Evolutionary conservation across 805 yeast genomes (phyloP), one percentile per base, ranked within the genome.

Genomic region (Candida cerambycidarum): DNA sequence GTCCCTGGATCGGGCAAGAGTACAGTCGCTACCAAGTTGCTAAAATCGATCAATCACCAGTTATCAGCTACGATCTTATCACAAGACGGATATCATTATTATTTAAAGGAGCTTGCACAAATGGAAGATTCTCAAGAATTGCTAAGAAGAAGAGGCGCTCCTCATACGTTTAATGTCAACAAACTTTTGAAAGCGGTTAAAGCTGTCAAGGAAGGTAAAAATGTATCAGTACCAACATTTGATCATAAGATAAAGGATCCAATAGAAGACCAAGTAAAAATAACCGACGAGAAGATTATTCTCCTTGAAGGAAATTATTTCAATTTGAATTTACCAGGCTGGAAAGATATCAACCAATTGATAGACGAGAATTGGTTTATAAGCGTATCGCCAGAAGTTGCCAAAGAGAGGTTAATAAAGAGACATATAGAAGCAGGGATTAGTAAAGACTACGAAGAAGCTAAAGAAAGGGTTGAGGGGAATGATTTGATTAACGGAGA

Each of bases 1-100:
- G 73, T 82, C 0, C 96, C 96, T 2, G 96, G 96, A 4, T 80
- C 90, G 0, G 96, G 96, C 0, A 89, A 89, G 58, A 76, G 89
- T 4, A 85, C 95, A 0, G 55, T 82, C 18, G 80, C 90, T 1
- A 55, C 57, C 28, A 43, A 59, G 3, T 63, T 88, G 5, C 75
- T 74, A 5, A 24, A 30, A 12, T 10, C 32, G 15, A 39, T 69
- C 19, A 31, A 27, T 10, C 46, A 57, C 23, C 38, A 46, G 14
- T 44, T 66, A 7, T 46, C 46, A 13, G 54, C 61, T 8, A 32
- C 17, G 3, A 17, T 39, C n/a, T 39, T 39, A 32, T 67, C 71
- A 5, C 73, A 67, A 49, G 75, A 69, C 52, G 75, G 75, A 11
- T 69, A 46, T 48, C 74, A 69, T 44, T 59, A 58, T 32, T 65